Evolutionary conservation across 768 basidiomycete genomes (phyloP), one percentile per base, ranked within the genome.

Genomic region (Rubroboletus satanas): DNA sequence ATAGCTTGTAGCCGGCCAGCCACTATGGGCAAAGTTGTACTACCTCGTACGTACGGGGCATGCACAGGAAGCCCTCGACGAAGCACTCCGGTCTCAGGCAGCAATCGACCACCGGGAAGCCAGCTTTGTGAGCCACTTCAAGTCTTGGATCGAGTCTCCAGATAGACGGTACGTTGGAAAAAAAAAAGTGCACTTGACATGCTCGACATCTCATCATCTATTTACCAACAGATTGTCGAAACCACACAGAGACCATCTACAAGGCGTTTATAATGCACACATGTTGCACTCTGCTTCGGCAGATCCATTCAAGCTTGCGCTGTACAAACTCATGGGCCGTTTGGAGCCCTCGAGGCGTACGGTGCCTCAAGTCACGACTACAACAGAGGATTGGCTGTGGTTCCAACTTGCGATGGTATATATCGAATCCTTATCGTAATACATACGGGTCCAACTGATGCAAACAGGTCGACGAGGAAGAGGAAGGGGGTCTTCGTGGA

Each of bases 331-430:
- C 35, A 88, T 98, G 78, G 96, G 93, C 42, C 90, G 90, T 63
- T 81, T 96, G 49, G 97, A 99, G 62, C 84, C 93, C 2, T 72
- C 81, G 5, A 79, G 90, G 52, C 80, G 93, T 45, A 88, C 83
- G 62, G 85, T 95, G 3, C 81, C 84, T 6, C 83, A 85, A 38
- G 93, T 98, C 5, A 98, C 94, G 0, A 81, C 82, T 10, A 95
- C 94, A 1, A 94, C 92, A 2, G 97, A 98, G 68, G 97, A 99
- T 71, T 99, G 96, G 96, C 76, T 98, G 35, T 99, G 96, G 96
- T 87, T 95, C 77, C 95, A 99, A 73, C 79, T 98, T 14, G 80
- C 87, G 1, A 88, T 98, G 83, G 90, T 85, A 45, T 14, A 36
- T 52, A 35, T 41, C 26, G 7, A 17, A 0, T 15, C 37, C 52